Evolutionary conservation across 495 filamentous ascomycete genomes (phyloP).

Genomic region (Neurospora africana): DNA sequence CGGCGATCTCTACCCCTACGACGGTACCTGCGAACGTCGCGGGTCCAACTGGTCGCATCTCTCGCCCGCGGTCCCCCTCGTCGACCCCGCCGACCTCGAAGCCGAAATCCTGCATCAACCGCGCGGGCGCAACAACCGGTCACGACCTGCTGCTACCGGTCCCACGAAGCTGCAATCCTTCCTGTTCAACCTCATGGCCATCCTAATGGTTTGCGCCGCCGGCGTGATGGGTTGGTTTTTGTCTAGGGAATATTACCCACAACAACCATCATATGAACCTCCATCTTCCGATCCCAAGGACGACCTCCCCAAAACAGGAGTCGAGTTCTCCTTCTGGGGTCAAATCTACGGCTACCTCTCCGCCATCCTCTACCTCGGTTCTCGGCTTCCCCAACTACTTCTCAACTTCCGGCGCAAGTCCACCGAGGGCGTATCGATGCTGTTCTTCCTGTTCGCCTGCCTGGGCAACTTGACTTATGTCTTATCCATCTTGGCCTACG

Average conservation of each 20-base stretch:
- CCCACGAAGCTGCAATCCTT: constrained; percentile 45
- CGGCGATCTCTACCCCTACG: neutral
- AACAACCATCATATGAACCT: neutral
- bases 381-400: constrained; percentile 76
- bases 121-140: neutral
- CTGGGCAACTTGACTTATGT: constrained; percentile 91
- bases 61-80: constrained; percentile 67
- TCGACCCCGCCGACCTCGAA: constrained; percentile 23
- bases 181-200: constrained; percentile 58
- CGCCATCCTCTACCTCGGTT: constrained; percentile 79
- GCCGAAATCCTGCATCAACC: neutral
- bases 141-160: constrained; percentile 16
- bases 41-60: constrained; percentile 47
- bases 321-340: constrained; percentile 45
- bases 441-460: constrained; percentile 96
- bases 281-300: constrained; percentile 4
- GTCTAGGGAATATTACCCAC: constrained; percentile 31
- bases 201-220: constrained; percentile 69
- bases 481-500: constrained; percentile 79
- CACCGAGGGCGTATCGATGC: constrained; percentile 78
- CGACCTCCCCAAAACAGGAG: constrained; percentile 1
- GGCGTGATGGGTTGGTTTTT: constrained; percentile 83
- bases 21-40: constrained; percentile 31
- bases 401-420: constrained; percentile 83
- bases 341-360: constrained; percentile 82